Evolutionary conservation across 352 stramenopile species (phyloP).

Genomic region (Globisporangium okanoganense): DNA sequence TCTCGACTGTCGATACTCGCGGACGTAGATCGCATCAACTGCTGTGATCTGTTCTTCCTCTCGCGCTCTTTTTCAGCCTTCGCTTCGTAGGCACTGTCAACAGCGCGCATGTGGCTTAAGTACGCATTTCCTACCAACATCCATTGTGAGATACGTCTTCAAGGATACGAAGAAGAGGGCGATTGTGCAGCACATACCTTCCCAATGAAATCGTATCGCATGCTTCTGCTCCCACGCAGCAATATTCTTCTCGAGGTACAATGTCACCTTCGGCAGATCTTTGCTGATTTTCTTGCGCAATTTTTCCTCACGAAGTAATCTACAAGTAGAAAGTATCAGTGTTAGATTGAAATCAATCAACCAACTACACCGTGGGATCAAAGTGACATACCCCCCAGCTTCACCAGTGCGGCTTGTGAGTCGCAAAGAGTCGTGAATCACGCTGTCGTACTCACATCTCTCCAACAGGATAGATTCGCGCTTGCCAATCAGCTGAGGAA

Average conservation of each 20-base stretch:
- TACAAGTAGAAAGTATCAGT: not conserved
- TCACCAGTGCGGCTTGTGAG: constrained; percentile 20
- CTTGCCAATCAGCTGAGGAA: constrained; percentile 32
- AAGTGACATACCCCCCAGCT: constrained; percentile 8
- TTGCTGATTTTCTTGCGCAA: constrained; percentile 32
- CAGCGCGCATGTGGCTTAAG: constrained; percentile 25
- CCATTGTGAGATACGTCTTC: not conserved
- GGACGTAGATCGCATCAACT: constrained; percentile 1
- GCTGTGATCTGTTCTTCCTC: constrained; percentile 2
- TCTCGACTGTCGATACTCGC: constrained; percentile 1
- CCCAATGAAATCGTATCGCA: constrained; percentile 28
- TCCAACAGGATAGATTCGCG: constrained; percentile 41
- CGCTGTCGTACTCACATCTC: constrained; percentile 29
- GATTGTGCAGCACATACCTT: constrained; percentile 24
- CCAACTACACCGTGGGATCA: not conserved
- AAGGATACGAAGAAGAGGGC: not conserved
- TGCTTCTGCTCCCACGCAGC: constrained; percentile 34
- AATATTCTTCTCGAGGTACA: constrained; percentile 32
- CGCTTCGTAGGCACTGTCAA: constrained; percentile 21
- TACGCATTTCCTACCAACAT: constrained; percentile 26
- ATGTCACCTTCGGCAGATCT: constrained; percentile 40
- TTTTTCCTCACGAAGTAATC: constrained; percentile 28
- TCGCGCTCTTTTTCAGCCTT: constrained; percentile 15
- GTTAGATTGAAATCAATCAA: not conserved
- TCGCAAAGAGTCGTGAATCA: constrained; percentile 12